Conservation (phyloP, 768 basidiomycete genomes). For the Calocybe gangraenosa region DNA sequence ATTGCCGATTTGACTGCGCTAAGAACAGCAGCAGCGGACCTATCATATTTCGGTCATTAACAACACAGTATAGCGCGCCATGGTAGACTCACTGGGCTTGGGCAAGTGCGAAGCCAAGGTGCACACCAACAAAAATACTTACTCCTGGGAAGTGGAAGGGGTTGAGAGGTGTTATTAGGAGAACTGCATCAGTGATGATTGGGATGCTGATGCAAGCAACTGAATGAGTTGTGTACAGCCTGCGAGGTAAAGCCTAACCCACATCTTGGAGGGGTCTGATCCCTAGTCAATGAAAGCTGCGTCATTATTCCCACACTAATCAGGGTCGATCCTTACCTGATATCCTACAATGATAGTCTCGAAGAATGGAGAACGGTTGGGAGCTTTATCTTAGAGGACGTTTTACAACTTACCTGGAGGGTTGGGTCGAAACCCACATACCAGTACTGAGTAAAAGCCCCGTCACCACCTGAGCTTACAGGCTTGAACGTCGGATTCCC, state of each 20-base stretch:
- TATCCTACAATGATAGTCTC: slow-evolving; percentile 13
- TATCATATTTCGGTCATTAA: slow-evolving; percentile 11
- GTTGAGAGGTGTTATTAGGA: slow-evolving; percentile 16
- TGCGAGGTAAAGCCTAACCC: no score
- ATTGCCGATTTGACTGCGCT: slow-evolving; percentile 24
- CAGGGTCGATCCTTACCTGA: slow-evolving; percentile 14
- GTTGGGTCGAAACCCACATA: slow-evolving; percentile 37
- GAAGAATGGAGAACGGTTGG: neutral
- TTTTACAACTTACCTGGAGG: slow-evolving; percentile 17
- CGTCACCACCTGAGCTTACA: slow-evolving; percentile 47
- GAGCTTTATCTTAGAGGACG: neutral
- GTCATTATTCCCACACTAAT: neutral
- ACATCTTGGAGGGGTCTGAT: slow-evolving; percentile 23
- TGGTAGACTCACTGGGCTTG: slow-evolving; percentile 16
- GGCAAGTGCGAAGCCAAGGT: slow-evolving; percentile 20
- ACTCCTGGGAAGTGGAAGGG: slow-evolving; percentile 23
- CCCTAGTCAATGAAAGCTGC: slow-evolving; percentile 8
- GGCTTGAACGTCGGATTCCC: slow-evolving; percentile 45
- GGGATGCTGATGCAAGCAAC: slow-evolving; percentile 6
- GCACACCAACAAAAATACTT: slow-evolving; percentile 17
- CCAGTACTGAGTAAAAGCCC: slow-evolving; percentile 38
- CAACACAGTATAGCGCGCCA: no score
- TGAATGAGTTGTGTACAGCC: neutral
- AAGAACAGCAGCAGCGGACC: slow-evolving; percentile 23
- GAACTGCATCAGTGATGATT: slow-evolving; percentile 18